A percentile compares a stretch with the other conserved stretches of the same genome.
phyloP scores from a whole-genome alignment of 2,329 filamentous ascomycete genomes.

The Diaporthe sp. region DNA sequence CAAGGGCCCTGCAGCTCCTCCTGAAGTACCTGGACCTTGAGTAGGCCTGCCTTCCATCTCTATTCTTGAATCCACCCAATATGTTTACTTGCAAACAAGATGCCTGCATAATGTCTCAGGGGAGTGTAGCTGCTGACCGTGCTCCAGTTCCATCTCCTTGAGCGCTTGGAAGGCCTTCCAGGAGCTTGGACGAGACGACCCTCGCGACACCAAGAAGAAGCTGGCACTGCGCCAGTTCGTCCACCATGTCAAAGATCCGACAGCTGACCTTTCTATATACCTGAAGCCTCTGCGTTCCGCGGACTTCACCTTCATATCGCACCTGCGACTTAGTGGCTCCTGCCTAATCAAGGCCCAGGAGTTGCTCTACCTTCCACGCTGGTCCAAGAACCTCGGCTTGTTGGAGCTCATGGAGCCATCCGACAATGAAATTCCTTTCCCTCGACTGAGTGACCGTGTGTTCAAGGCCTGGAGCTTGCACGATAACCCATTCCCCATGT shows the following conservation, averaged over 20 bases:
- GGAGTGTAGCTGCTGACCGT: neutral
- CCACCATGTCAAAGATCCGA: constrained; percentile 2
- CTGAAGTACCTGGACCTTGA: constrained; percentile 18
- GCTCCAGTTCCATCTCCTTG: constrained; percentile 3
- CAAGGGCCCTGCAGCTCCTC: constrained; percentile 10
- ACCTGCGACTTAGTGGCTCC: constrained; percentile 29
- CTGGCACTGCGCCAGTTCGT: constrained; percentile 3
- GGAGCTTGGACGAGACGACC: neutral
- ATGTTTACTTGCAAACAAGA: neutral
- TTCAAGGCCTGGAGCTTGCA: constrained; percentile 29
- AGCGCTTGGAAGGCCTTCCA: constrained; percentile 12
- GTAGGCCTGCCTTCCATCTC: constrained; percentile 2
- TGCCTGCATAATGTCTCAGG: neutral
- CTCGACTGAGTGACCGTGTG: constrained; percentile 23
- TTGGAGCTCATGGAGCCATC: constrained; percentile 34
- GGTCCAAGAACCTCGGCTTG: constrained; percentile 33
- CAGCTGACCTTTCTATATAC: constrained; percentile 29
- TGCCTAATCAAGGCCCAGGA: constrained; percentile 27
- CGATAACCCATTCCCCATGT: constrained; percentile 21
- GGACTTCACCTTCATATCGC: constrained; percentile 33
- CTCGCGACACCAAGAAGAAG: neutral
- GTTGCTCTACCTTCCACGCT: constrained; percentile 24
- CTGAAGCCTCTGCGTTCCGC: constrained; percentile 20
- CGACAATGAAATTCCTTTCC: neutral
- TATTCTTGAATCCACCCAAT: neutral